A percentile compares a stretch with the other conserved stretches of the same genome.
These are phyloP conservation scores for Gossypium raimondii DNA, from an alignment of 345 rosid genomes.

Conservation along the genomic window DNA sequence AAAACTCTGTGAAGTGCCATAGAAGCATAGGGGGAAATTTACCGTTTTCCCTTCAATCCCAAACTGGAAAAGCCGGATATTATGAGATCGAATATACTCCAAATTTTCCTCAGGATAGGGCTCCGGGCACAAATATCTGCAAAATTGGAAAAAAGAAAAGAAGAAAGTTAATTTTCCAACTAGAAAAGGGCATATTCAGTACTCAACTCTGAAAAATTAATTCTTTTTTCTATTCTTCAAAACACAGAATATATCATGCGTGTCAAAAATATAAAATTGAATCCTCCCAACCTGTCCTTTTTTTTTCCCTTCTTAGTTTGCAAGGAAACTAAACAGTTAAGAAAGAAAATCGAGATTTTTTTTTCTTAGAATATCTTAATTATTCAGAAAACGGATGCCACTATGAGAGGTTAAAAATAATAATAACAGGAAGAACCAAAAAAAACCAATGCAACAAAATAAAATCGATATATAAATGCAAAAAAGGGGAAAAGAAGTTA, in stretches of 20 bases:
- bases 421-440: neutral
- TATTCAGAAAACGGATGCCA: neutral
- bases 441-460: neutral
- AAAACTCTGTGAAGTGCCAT: too few relatives aligned
- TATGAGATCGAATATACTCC: slow-evolving; percentile 45
- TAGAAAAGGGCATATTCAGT: too few relatives aligned
- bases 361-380: too few relatives aligned
- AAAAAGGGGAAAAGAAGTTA: slow-evolving; percentile 12
- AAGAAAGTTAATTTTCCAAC: neutral
- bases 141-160: slow-evolving; percentile 1
- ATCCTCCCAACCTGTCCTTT: too few relatives aligned
- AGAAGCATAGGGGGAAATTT: neutral
- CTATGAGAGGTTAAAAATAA: neutral
- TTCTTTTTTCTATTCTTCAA: too few relatives aligned
- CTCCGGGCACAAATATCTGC: slow-evolving; percentile 80
- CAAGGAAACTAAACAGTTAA: neutral
- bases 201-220: too few relatives aligned
- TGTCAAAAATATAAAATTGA: too few relatives aligned
- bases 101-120: slow-evolving; percentile 70
- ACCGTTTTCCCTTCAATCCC: slow-evolving; percentile 88
- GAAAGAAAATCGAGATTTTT: too few relatives aligned
- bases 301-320: neutral
- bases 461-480: neutral
- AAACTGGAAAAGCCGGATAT: slow-evolving; percentile 65
- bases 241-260: too few relatives aligned